A percentile compares a stretch with the other conserved stretches of the same genome.
Evolutionary conservation across 345 rosid species (phyloP).

Genomic region (Brassica juncea): DNA sequence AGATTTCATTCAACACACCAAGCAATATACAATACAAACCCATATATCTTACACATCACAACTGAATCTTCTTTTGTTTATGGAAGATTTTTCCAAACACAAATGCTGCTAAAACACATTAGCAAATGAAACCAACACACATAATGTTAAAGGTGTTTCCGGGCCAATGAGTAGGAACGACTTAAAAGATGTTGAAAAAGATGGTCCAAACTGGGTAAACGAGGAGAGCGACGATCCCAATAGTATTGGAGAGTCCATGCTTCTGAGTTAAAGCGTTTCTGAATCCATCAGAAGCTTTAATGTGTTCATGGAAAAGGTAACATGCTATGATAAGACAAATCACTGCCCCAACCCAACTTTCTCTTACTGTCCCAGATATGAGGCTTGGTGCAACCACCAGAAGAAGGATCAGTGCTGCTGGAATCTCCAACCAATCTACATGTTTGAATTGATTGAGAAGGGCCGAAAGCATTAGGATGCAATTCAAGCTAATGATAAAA

Average conservation of each 20-base stretch:
- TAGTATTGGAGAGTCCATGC: constrained; percentile 76
- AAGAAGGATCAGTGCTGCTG: constrained; percentile 68
- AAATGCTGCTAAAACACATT: neutral
- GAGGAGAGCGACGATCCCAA: constrained; percentile 73
- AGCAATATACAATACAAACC: neutral
- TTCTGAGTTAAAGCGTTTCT: constrained; percentile 68
- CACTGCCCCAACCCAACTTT: constrained; percentile 58
- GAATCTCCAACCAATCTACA: constrained; percentile 81
- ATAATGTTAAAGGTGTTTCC: neutral
- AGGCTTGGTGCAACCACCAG: constrained; percentile 68
- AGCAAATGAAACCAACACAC: constrained; percentile 1
- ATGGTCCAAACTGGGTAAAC: constrained; percentile 84
- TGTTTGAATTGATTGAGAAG: neutral
- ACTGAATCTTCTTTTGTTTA: neutral
- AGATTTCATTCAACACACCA: neutral
- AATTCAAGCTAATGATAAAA: neutral
- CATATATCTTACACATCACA: constrained; percentile 10
- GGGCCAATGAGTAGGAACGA: neutral
- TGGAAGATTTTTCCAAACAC: neutral
- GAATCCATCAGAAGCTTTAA: constrained; percentile 92
- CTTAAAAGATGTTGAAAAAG: constrained; percentile 56
- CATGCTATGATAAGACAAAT: constrained; percentile 80
- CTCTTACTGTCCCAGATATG: constrained; percentile 57
- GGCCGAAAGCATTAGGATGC: neutral
- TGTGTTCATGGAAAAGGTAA: constrained; percentile 87